Conservation (phyloP, 73 alveolate genomes). For the Effrenium voratum region DNA sequence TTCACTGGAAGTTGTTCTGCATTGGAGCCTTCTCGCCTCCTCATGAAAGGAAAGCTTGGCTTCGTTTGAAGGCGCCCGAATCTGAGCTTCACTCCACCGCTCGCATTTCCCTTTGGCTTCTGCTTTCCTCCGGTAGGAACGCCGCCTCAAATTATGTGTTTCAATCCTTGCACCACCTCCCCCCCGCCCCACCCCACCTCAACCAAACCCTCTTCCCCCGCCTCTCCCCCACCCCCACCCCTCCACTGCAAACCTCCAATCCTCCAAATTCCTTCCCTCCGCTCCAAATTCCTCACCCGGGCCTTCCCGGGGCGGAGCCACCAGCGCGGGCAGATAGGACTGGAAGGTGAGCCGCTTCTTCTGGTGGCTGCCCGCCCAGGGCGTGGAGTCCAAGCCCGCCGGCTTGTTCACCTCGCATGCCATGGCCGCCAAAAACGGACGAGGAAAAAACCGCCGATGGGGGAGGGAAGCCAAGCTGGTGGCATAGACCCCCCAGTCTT, state of each 20-base stretch:
- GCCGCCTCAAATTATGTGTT: too few relatives aligned
- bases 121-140: too few relatives aligned
- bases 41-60: too few relatives aligned
- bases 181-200: too few relatives aligned
- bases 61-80: too few relatives aligned
- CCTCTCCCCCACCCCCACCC: neutral
- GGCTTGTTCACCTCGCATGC: slow-evolving; percentile 85
- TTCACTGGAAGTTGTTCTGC: too few relatives aligned
- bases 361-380: slow-evolving; percentile 28
- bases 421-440: too few relatives aligned
- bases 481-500: neutral
- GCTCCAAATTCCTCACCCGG: neutral
- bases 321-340: slow-evolving; percentile 47
- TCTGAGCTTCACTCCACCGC: too few relatives aligned
- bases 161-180: too few relatives aligned
- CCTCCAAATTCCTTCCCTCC: neutral
- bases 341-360: slow-evolving; percentile 64
- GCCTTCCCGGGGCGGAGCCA: slow-evolving; percentile 21
- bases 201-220: too few relatives aligned
- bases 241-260: neutral
- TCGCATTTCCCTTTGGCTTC: too few relatives aligned
- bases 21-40: too few relatives aligned
- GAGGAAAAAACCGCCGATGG: neutral
- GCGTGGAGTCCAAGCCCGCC: slow-evolving; percentile 70
- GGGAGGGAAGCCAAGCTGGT: neutral